Evolutionary conservation across 108 stramenopile genomes (phyloP).

Genomic region (Conticribra guillardii): DNA sequence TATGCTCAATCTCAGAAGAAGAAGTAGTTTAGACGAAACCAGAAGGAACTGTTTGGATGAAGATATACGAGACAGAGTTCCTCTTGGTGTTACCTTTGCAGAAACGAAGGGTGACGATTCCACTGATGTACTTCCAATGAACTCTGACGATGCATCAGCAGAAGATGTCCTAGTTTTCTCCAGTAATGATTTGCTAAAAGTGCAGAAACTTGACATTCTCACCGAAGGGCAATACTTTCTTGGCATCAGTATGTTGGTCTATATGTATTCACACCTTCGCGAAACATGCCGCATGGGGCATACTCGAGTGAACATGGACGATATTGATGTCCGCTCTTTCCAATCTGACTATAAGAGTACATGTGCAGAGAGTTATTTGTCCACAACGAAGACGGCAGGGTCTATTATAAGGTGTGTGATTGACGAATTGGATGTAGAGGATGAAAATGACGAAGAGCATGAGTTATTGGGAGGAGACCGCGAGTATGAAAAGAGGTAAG

Average conservation of each 20-base stretch:
- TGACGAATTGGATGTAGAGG: conserved; percentile 17
- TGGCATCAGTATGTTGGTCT: conserved; percentile 14
- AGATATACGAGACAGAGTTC: no score
- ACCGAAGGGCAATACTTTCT: conserved; percentile 31
- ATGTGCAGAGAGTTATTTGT: conserved; percentile 1
- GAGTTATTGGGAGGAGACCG: conserved; percentile 9
- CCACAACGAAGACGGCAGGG: conserved; percentile 19
- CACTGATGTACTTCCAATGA: no score
- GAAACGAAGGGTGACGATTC: no score
- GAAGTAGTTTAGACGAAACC: no score
- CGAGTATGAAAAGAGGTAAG: no score
- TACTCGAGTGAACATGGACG: conserved; percentile 18
- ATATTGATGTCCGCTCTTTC: conserved; percentile 12
- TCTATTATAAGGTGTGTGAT: conserved; percentile 22
- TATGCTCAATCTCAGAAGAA: no score
- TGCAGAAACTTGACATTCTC: no score
- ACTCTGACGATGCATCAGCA: no score
- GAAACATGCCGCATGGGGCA: conserved; percentile 10
- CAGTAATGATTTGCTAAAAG: no score
- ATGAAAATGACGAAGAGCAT: conserved; percentile 14
- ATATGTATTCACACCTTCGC: conserved; percentile 10
- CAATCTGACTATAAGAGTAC: conserved; percentile 1
- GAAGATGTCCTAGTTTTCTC: no score
- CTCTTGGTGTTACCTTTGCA: no score
- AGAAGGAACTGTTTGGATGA: no score